Evolutionary conservation across 2,329 filamentous ascomycete genomes (phyloP).

Genomic region (Elsinoe arachidis): DNA sequence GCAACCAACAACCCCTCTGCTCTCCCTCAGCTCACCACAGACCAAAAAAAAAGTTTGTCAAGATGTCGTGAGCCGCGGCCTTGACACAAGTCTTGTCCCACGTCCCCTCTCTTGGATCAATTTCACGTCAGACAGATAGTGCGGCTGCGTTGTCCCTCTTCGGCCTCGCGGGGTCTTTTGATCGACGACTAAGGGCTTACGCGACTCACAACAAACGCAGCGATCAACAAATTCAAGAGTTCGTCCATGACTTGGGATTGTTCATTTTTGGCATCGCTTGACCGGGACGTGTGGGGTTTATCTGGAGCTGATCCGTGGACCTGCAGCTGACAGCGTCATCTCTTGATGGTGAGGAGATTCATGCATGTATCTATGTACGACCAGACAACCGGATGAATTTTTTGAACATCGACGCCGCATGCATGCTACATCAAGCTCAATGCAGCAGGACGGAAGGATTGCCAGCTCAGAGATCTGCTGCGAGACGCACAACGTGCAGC

Average conservation of each 20-base stretch:
- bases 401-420: not conserved
- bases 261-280: conserved; percentile 7
- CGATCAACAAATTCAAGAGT: conserved; percentile 8
- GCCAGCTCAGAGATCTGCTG: conserved; percentile 9
- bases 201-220: conserved; percentile 1
- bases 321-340: conserved; percentile 3
- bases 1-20: not conserved
- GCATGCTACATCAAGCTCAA: not conserved
- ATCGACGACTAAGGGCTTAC: conserved; percentile 12
- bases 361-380: not conserved
- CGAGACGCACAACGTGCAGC: not conserved
- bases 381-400: not conserved
- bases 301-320: not conserved
- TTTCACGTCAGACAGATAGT: conserved; percentile 12
- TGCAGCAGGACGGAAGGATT: conserved; percentile 7
- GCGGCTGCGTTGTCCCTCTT: conserved; percentile 12
- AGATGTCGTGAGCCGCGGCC: not conserved
- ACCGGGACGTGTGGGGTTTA: conserved; percentile 10
- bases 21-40: not conserved
- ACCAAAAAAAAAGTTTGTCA: not conserved
- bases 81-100: not conserved
- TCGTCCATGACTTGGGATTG: conserved; percentile 12
- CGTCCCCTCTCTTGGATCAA: not conserved
- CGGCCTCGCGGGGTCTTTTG: conserved; percentile 5
- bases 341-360: not conserved